Conservation (phyloP, 768 basidiomycete species). For the Heimioporus sp. region DNA sequence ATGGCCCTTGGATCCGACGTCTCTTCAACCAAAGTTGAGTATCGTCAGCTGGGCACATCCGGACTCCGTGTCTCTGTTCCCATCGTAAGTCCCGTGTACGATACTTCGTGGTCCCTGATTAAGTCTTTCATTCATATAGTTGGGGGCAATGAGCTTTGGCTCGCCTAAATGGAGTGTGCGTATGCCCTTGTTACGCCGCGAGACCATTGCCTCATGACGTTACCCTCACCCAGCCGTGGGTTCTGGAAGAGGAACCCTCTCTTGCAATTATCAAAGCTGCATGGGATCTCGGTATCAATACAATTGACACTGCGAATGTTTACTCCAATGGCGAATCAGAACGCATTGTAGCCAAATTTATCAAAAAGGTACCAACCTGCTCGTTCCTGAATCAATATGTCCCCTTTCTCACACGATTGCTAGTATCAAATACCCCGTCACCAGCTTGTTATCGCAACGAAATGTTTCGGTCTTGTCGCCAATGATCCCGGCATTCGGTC, state of each 20-base stretch:
- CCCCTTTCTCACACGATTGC: background rate
- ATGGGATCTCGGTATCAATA: constrained; percentile 40
- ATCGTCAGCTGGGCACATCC: constrained; percentile 31
- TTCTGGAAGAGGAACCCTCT: constrained; percentile 27
- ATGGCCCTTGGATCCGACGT: no score
- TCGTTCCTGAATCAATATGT: background rate
- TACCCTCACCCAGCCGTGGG: constrained; percentile 18
- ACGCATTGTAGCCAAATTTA: constrained; percentile 34
- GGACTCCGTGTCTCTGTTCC: constrained; percentile 36
- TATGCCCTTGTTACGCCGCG: background rate
- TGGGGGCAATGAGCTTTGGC: constrained; percentile 30
- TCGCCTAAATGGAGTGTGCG: constrained; percentile 26
- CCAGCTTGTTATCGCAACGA: constrained; percentile 32
- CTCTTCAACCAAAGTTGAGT: constrained; percentile 17
- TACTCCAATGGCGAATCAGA: constrained; percentile 40
- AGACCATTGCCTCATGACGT: background rate
- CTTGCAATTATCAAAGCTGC: constrained; percentile 38
- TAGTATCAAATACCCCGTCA: constrained; percentile 34
- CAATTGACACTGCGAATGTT: constrained; percentile 38
- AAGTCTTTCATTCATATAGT: constrained; percentile 6
- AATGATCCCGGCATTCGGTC: background rate
- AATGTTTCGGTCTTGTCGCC: constrained; percentile 20
- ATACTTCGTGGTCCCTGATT: no score
- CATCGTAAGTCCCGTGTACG: constrained; percentile 18
- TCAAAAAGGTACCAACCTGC: constrained; percentile 23